Evolutionary conservation across 768 basidiomycete species (phyloP).

Genomic region (Kwoniella sp.): DNA sequence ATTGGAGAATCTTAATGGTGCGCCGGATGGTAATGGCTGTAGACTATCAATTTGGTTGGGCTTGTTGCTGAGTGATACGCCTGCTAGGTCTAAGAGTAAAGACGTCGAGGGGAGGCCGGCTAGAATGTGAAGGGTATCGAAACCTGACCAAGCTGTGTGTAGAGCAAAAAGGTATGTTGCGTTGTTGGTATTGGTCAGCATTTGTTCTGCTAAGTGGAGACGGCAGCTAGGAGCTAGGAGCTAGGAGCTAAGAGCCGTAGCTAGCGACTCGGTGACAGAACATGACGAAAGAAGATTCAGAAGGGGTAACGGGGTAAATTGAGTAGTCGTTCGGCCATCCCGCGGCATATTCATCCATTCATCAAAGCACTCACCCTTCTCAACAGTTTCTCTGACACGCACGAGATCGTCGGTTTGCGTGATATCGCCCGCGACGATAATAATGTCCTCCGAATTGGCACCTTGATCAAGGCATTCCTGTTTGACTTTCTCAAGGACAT

Average conservation of each 20-base stretch:
- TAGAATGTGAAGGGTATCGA: constrained; percentile 78
- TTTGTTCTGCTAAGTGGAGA: too few species aligned
- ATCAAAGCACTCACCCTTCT: constrained; percentile 60
- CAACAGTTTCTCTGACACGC: constrained; percentile 61
- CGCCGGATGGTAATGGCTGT: constrained; percentile 3
- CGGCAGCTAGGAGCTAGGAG: too few species aligned
- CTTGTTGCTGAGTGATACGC: constrained; percentile 39
- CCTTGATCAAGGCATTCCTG: constrained; percentile 57
- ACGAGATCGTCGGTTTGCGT: constrained; percentile 69
- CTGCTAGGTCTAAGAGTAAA: constrained; percentile 73
- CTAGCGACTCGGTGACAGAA: too few species aligned
- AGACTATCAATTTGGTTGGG: constrained; percentile 39
- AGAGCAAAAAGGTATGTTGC: not conserved
- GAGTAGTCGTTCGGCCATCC: too few species aligned
- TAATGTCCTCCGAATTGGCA: constrained; percentile 46
- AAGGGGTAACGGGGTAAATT: too few species aligned
- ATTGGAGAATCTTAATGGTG: constrained; percentile 3
- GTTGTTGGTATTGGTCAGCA: too few species aligned
- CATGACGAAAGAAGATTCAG: too few species aligned
- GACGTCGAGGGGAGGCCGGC: constrained; percentile 82
- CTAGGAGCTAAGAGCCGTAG: too few species aligned
- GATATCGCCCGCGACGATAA: constrained; percentile 68
- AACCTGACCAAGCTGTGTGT: constrained; percentile 70
- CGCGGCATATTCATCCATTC: too few species aligned
- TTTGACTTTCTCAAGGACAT: constrained; percentile 64